Conservation (phyloP, 2,329 filamentous ascomycete species). For the Furcasterigmium sp. region DNA sequence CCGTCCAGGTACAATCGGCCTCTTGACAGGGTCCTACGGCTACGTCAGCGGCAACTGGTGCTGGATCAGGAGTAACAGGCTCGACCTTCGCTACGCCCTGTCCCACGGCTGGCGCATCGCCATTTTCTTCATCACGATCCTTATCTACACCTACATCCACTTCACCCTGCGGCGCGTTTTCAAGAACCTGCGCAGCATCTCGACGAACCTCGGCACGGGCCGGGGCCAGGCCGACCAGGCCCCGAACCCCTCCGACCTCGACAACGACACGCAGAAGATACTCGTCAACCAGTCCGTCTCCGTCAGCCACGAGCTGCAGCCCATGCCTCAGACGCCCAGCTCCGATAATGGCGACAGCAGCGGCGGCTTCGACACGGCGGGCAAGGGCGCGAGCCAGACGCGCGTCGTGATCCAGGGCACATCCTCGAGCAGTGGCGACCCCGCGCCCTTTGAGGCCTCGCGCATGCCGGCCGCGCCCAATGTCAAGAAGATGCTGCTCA, state of each 20-base stretch:
- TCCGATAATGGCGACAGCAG: background rate
- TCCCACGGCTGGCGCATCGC: slow-evolving; percentile 39
- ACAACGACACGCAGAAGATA: slow-evolving; percentile 10
- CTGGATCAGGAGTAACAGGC: slow-evolving; percentile 33
- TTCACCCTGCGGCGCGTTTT: slow-evolving; percentile 1
- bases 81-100: slow-evolving; percentile 34
- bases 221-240: background rate
- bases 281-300: slow-evolving; percentile 7
- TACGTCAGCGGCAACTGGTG: slow-evolving; percentile 42
- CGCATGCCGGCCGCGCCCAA: slow-evolving; percentile 14
- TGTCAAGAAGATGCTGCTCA: slow-evolving; percentile 25
- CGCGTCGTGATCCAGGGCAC: slow-evolving; percentile 3
- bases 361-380: background rate
- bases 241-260: slow-evolving; percentile 1
- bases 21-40: slow-evolving; percentile 10
- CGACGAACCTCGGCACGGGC: background rate
- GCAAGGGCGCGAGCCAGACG: slow-evolving; percentile 1
- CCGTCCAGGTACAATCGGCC: background rate
- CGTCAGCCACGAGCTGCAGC: slow-evolving; percentile 8
- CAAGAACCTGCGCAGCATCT: background rate
- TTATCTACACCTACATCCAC: slow-evolving; percentile 35
- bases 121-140: slow-evolving; percentile 32
- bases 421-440: background rate
- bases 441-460: slow-evolving; percentile 4
- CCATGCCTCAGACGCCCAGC: slow-evolving; percentile 4